Conservation (phyloP, 2,329 filamentous ascomycete species). For the Xylaria hypoxylon region DNA sequence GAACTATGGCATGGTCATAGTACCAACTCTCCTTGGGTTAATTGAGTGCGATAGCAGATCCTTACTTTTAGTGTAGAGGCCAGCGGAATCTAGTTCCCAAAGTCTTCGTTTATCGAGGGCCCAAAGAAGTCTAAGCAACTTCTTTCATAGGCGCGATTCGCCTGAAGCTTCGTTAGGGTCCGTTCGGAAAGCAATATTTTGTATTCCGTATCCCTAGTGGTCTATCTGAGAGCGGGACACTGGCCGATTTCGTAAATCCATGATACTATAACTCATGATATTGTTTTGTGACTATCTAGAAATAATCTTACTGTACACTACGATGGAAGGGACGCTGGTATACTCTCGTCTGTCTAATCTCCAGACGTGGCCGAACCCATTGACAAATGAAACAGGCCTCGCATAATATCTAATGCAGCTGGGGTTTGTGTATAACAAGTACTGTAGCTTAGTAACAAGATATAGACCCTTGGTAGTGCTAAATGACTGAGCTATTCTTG, state of each 20-base stretch:
- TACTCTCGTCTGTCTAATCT: slow-evolving; percentile 24
- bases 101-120: neutral
- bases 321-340: slow-evolving; percentile 5
- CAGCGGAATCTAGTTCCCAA: neutral
- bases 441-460: slow-evolving; percentile 20
- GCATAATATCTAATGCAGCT: slow-evolving; percentile 24
- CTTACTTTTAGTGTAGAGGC: neutral
- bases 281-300: neutral
- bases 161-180: slow-evolving; percentile 6
- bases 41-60: neutral
- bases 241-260: neutral
- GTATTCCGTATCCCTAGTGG: neutral
- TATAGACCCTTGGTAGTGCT: neutral
- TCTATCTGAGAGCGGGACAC: neutral
- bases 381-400: slow-evolving; percentile 22
- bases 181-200: slow-evolving; percentile 16
- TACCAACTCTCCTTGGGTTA: neutral
- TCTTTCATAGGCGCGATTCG: neutral
- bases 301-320: slow-evolving; percentile 2
- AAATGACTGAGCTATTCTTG: neutral
- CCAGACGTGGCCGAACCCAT: slow-evolving; percentile 20
- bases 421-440: slow-evolving; percentile 3
- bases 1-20: neutral
- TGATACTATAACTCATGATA: slow-evolving; percentile 5
- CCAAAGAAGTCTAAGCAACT: neutral